These are phyloP conservation scores for Komagataella kurtzmanii DNA, from an alignment of 805 yeast genomes.

Conservation along the genomic window DNA sequence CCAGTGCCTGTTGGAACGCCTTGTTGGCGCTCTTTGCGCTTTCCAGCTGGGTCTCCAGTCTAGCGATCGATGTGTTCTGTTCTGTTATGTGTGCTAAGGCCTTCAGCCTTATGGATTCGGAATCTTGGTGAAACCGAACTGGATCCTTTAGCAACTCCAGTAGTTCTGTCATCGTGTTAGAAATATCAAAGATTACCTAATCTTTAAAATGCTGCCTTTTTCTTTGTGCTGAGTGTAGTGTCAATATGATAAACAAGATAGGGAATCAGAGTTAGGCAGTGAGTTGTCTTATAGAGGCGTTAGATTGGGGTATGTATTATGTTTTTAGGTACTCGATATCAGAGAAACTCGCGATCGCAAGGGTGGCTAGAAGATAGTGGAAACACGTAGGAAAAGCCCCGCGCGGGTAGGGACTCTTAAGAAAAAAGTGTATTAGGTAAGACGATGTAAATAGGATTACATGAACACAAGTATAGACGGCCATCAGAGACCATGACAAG, in stretches of 20 bases:
- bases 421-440: neutral
- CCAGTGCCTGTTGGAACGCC: constrained; percentile 58
- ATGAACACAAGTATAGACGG: neutral
- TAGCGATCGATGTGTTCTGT: neutral
- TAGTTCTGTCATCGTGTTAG: neutral
- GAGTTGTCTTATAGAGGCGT: neutral
- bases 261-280: neutral
- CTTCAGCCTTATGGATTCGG: neutral
- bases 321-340: neutral
- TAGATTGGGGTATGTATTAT: neutral
- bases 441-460: neutral
- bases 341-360: neutral
- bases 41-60: neutral
- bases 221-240: neutral
- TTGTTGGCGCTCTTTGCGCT: constrained; percentile 33
- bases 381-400: neutral
- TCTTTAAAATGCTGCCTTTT: neutral
- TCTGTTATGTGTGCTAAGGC: neutral
- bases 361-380: neutral
- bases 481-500: neutral
- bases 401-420: neutral
- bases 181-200: neutral
- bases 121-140: neutral
- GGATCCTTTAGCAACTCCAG: neutral
- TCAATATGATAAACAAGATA: too few relatives aligned